phyloP scores from a whole-genome alignment of 2,329 filamentous ascomycete species.

The Ophiostoma perfectum region DNA sequence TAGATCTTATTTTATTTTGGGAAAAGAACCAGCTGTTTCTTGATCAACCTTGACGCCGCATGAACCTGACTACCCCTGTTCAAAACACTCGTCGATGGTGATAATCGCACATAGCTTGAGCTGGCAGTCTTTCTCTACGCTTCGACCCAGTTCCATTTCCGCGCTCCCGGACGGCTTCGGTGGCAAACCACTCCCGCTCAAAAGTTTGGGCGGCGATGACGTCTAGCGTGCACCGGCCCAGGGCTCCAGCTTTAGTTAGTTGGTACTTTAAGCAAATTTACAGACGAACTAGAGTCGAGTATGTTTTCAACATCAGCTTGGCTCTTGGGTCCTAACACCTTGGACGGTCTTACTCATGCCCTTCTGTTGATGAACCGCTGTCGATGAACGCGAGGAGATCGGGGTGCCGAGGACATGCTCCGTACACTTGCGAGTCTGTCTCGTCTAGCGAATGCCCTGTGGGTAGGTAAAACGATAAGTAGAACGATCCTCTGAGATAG shows the following conservation, averaged over 20 bases:
- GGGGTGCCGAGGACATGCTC: too few species aligned
- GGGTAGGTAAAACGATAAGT: too few species aligned
- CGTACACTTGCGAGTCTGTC: too few species aligned
- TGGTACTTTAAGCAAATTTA: not conserved
- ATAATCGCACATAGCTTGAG: not conserved
- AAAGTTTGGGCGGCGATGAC: not conserved
- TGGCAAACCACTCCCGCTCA: not conserved
- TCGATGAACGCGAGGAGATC: not conserved
- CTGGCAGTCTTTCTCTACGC: not conserved
- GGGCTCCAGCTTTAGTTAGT: not conserved
- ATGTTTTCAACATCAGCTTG: not conserved
- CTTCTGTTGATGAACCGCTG: not conserved
- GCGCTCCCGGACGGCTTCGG: not conserved
- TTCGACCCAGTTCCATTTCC: not conserved
- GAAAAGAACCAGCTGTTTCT: not conserved
- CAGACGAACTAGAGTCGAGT: not conserved
- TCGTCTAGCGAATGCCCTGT: too few species aligned
- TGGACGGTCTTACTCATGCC: not conserved
- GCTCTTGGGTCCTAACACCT: too few species aligned
- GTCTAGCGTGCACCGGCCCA: not conserved
- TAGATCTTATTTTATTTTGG: not conserved
- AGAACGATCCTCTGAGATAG: too few species aligned
- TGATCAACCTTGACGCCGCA: not conserved
- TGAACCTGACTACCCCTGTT: not conserved
- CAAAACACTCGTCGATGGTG: not conserved